Evolutionary conservation across 441 rosid species (phyloP).

Genomic region (Corymbia calophylla): DNA sequence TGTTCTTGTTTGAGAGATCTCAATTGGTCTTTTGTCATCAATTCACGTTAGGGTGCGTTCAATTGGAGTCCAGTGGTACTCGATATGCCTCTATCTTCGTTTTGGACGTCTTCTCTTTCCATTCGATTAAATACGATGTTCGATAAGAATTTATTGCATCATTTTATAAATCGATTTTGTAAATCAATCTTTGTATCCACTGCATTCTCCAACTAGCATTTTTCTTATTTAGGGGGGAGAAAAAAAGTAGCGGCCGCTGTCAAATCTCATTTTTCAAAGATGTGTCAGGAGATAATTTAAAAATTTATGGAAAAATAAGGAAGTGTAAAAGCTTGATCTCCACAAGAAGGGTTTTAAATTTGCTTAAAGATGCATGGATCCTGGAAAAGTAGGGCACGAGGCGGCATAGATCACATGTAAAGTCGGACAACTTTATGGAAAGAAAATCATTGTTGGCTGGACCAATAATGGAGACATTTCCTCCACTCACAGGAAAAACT

Average conservation of each 20-base stretch:
- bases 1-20: background rate
- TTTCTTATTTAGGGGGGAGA: background rate
- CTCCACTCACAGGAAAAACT: background rate
- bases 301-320: background rate
- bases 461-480: background rate
- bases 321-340: background rate
- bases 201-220: background rate
- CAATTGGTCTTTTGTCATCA: background rate
- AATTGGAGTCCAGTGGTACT: background rate
- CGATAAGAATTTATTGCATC: background rate
- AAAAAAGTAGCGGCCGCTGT: background rate
- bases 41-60: background rate
- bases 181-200: background rate
- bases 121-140: background rate
- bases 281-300: background rate
- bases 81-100: background rate
- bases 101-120: background rate
- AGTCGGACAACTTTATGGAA: background rate
- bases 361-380: background rate
- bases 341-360: background rate
- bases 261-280: background rate
- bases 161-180: background rate
- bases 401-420: background rate
- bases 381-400: background rate
- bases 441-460: background rate